A percentile compares a stretch with the other conserved stretches of the same genome.
Conservation (phyloP, 805 yeast species). For the Metschnikowia corniflorae region DNA sequence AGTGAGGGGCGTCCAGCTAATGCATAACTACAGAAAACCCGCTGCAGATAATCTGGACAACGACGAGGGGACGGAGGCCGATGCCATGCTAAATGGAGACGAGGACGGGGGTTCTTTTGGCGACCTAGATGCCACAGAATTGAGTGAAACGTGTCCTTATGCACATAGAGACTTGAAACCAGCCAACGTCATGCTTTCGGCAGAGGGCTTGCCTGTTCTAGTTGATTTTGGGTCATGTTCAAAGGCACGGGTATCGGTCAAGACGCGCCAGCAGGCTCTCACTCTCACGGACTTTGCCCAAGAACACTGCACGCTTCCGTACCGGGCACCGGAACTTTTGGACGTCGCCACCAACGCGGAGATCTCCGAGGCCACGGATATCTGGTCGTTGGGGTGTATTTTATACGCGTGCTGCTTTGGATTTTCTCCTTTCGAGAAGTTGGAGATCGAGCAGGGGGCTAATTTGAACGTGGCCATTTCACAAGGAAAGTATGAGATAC, state of each 20-base stretch:
- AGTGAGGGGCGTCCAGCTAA: conserved; percentile 67
- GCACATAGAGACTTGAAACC: conserved; percentile 91
- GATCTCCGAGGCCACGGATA: conserved; percentile 73
- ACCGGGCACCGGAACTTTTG: conserved; percentile 85
- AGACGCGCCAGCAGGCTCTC: conserved; percentile 65
- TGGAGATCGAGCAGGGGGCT: conserved; percentile 79
- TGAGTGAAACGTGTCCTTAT: conserved; percentile 59
- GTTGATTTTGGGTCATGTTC: conserved; percentile 83
- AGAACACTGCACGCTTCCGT: conserved; percentile 82
- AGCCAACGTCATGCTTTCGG: conserved; percentile 77
- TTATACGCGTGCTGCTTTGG: conserved; percentile 75
- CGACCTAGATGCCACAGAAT: conserved; percentile 35
- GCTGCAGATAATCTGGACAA: conserved; percentile 13
- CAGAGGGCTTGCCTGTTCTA: conserved; percentile 71
- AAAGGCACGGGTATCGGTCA: conserved; percentile 52
- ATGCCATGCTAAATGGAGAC: conserved; percentile 23
- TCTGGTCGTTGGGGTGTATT: conserved; percentile 91
- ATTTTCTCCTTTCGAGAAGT: conserved; percentile 81
- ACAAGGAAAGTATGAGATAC: conserved; percentile 61
- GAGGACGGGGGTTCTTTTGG: conserved; percentile 20
- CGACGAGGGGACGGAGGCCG: conserved; percentile 15
- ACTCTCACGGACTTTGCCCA: conserved; percentile 76
- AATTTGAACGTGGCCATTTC: conserved; percentile 72
- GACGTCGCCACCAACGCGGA: conserved; percentile 66
- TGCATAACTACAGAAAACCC: conserved; percentile 59